Evolutionary conservation across 2,329 filamentous ascomycete species (phyloP), one percentile per base, ranked within the genome.

Genomic region (Trichoderma koningiopsis): DNA sequence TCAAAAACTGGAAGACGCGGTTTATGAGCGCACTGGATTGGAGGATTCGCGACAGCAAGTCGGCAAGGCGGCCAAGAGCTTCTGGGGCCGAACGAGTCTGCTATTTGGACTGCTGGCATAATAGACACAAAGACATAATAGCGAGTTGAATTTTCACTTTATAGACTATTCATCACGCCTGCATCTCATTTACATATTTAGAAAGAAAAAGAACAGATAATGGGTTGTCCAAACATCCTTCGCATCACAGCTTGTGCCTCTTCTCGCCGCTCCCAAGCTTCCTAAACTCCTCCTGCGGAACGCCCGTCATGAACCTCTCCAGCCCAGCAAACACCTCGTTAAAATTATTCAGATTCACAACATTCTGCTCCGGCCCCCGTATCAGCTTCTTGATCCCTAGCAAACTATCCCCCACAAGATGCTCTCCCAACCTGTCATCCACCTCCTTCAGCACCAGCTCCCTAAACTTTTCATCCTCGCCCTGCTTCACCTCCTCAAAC

Each of bases 191-290:
- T 47, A 65, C 19, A 64, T 56, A 16, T 10, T 7, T 33, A 40
- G 4, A 13, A n/a, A 31, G 4, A 14, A 22, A 49, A n/a, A 49
- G 11, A 49, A 10, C n/a, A n/a, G 43, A 22, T 5, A 31, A 4
- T 11, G 6, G 14, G 14, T 56, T 13, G 16, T 19, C 6, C 19
- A 56, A 27, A 2, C 7, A 40, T 24, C 19, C 16, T 7, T 47
- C 22, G 22, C 33, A 11, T n/a, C n/a, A 97, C 79, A 98, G 82
- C 84, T 98, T 98, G 82, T 99, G 96, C 78, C 90, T 93, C 88
- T 97, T 98, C 85, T 96, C 88, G 14, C 95, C 94, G 71, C 85
- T 89, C 1, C 93, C 93, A 77, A 98, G 83, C 85, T 92, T 94
- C 76, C 86, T 83, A 78, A 98, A 98, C 84, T 98, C 93, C 79